Evolutionary conservation across 2,329 filamentous ascomycete species (phyloP), one percentile per base, ranked within the genome.

Genomic region (Scopulariopsis brevicaulis): DNA sequence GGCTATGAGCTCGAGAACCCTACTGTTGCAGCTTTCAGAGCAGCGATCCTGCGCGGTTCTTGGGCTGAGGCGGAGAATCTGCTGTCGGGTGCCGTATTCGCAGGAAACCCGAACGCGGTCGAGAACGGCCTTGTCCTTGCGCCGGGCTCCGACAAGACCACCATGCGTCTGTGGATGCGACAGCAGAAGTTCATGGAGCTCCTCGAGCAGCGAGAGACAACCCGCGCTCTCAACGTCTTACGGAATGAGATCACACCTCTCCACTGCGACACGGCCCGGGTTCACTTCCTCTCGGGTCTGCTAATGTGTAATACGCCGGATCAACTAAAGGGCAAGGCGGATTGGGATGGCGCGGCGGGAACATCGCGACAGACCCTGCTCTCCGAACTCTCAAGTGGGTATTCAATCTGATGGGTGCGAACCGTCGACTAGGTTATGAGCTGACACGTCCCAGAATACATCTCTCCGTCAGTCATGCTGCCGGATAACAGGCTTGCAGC

Each of bases 381-480:
- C 22, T 90, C 89, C 0, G 84, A 94, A 60, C 74, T 97, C 37
- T 96, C 92, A 25, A 90, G 89, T 94, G 75, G 72, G 83, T 73
- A 11, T n/a, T 57, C 73, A 4, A 28, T 37, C 46, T 3, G 20
- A 24, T 12, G 10, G 22, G 46, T 15, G 46, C 7, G 2, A 12
- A 14, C 12, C 6, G 11, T 50, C 24, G 46, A 11, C 18, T 50
- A 24, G 20, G 22, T 22, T 24, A 12, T 20, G 7, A 22, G 24
- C 46, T 50, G 20, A 50, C 46, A 11, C 12, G 46, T 54, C 51
- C 56, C 64, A 93, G 89, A 81, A 76, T 96, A 84, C 59, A 96
- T 99, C 69, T 96, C 94, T 1, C 93, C 94, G 0, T 94, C 91
- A 4, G 89, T 96, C 52, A 97, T 99, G 92, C 87, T 99, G 58